phyloP scores from a whole-genome alignment of 352 stramenopile species.

The Globisporangium nagaii region DNA sequence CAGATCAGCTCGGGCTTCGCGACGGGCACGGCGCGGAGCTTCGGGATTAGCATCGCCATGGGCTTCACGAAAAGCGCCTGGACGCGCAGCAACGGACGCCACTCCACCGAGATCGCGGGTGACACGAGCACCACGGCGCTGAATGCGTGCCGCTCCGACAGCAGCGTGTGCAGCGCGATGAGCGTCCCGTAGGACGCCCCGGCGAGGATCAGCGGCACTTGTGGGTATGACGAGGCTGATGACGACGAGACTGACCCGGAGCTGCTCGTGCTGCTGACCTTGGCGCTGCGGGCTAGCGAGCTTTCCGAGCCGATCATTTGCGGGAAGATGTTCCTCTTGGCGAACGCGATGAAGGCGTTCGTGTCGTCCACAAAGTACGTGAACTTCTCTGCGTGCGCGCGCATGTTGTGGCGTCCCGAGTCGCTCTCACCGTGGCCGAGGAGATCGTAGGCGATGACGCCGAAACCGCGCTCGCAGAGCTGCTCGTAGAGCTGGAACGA shows the following conservation, averaged over 20 bases:
- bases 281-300: neutral
- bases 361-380: slow-evolving; percentile 15
- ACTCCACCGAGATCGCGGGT: slow-evolving; percentile 2
- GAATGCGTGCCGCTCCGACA: slow-evolving; percentile 1
- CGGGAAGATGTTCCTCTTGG: slow-evolving; percentile 7
- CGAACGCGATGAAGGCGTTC: slow-evolving; percentile 10
- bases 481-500: slow-evolving; percentile 11
- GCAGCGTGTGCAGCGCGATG: slow-evolving; percentile 2
- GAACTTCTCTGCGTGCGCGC: slow-evolving; percentile 4
- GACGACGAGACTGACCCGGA: neutral
- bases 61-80: slow-evolving; percentile 2
- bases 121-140: neutral
- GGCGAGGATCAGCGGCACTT: slow-evolving; percentile 1
- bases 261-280: no score
- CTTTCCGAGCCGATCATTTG: no score
- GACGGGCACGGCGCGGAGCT: slow-evolving; percentile 16
- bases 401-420: neutral
- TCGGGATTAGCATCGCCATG: slow-evolving; percentile 16
- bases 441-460: slow-evolving; percentile 12
- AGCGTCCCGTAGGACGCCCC: neutral
- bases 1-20: slow-evolving; percentile 19
- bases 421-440: slow-evolving; percentile 14
- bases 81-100: neutral
- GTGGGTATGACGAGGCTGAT: no score
- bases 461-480: slow-evolving; percentile 9